These are phyloP conservation scores for Meripilus lineatus DNA, from an alignment of 1,284 basidiomycete genomes.

Conservation along the genomic window DNA sequence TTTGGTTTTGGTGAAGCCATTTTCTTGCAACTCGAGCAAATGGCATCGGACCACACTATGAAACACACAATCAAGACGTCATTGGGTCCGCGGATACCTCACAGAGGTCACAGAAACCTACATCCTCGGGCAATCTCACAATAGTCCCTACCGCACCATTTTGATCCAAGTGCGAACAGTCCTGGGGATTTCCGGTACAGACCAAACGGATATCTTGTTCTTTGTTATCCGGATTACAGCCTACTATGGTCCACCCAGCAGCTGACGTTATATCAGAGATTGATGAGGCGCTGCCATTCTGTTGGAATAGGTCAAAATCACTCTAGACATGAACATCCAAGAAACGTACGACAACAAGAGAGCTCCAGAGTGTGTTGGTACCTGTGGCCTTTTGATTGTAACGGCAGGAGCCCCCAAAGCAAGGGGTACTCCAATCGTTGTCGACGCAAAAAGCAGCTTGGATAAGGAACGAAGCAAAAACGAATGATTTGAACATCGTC, in stretches of 20 bases:
- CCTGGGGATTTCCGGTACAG: constrained; percentile 31
- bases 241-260: constrained; percentile 48
- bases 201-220: constrained; percentile 45
- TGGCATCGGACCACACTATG: constrained; percentile 43
- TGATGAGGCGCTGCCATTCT: constrained; percentile 31
- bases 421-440: neutral
- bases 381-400: too few relatives aligned
- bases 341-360: too few relatives aligned
- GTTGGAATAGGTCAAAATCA: too few relatives aligned
- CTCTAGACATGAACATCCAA: too few relatives aligned
- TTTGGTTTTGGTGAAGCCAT: constrained; percentile 36
- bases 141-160: constrained; percentile 45
- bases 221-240: constrained; percentile 34
- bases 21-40: constrained; percentile 47
- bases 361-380: too few relatives aligned
- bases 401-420: neutral
- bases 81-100: too few relatives aligned
- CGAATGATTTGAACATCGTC: too few relatives aligned
- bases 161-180: constrained; percentile 42
- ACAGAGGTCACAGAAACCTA: constrained; percentile 24
- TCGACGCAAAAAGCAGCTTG: neutral
- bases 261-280: constrained; percentile 50
- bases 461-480: neutral
- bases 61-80: neutral
- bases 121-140: constrained; percentile 45